Base-by-base conservation (phyloP, 371 early-diverging fungal species). In the Chytridiales sp. region DNA sequence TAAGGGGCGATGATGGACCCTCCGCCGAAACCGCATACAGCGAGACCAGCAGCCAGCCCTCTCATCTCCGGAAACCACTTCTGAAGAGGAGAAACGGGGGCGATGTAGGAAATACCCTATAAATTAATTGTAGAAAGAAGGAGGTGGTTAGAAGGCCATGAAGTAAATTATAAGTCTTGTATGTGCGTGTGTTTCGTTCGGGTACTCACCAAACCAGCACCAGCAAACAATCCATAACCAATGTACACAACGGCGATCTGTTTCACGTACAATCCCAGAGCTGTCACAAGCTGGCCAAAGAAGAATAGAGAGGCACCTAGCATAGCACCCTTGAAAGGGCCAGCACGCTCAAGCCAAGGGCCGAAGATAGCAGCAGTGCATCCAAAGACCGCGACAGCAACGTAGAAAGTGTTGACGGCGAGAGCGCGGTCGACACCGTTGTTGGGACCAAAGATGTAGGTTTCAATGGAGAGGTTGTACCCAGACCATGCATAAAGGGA, bases 401-500 rank as follows among this genome's bases (percentile, higher is more conserved):
- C 80, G 70, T 84, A 87, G 69, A 85, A 87, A 6, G 84, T 81
- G 53, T 77, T 80, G 22, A 81, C 79, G 17, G 85, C 84, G 24
- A 72, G 67, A 21, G 65, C 68, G 26, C 69, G 68, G 43, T 69
- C 64, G 4, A 64, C 41, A 49, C 64, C 56, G 3, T 59, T 49
- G 42, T 67, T 68, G 46, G 43, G 46, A 44, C 73, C 73, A 49
- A 67, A 83, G 9, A 82, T 76, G 30, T 66, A 64, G 11, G 71
- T 66, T 59, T 85, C 85, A 59, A 87, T 76, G 13, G 85, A 83
- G 19, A 68, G 64, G 63, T 87, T 85, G 61, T 78, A 85, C 29
- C 85, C 82, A 1, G 79, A 78, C 83, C 84, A 87, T 9, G 87
- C 86, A 59, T 87, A 87, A 27, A 87, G 76, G 1, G 85, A 82